Evolutionary conservation across 139 green algal species (phyloP).

Genomic region (Pycnococcus provasolii): DNA sequence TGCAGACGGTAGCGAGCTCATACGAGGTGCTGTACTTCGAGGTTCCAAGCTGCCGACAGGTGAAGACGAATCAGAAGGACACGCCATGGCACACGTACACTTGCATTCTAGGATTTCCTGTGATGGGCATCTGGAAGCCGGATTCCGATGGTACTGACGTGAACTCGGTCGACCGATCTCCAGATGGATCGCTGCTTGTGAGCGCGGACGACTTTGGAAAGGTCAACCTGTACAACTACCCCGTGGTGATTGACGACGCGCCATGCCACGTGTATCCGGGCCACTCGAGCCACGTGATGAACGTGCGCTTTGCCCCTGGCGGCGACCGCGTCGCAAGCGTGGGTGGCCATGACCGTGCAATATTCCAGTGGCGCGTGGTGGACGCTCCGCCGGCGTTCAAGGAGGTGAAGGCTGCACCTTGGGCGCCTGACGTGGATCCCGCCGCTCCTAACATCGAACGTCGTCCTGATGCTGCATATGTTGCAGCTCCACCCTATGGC

Average conservation of each 20-base stretch:
- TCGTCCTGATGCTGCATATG: too few relatives aligned
- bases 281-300: constrained; percentile 55
- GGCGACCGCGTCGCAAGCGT: neutral
- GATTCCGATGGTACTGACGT: constrained; percentile 55
- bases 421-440: too few relatives aligned
- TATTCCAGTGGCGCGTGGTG: constrained; percentile 18
- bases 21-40: constrained; percentile 55
- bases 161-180: constrained; percentile 35
- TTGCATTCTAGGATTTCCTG: constrained; percentile 48
- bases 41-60: constrained; percentile 44
- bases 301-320: constrained; percentile 38
- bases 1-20: constrained; percentile 40
- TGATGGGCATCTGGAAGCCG: constrained; percentile 52
- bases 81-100: constrained; percentile 47
- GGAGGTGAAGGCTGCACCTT: neutral
- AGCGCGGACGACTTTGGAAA: constrained; percentile 27
- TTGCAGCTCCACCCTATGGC: too few relatives aligned
- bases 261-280: constrained; percentile 48
- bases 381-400: neutral
- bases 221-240: constrained; percentile 62
- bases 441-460: too few relatives aligned
- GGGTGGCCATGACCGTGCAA: constrained; percentile 7
- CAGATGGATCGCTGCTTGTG: constrained; percentile 25
- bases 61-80: constrained; percentile 45
- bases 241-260: constrained; percentile 51